Conservation (phyloP, 805 yeast genomes). For the Cyberlindnera suaveolens region DNA sequence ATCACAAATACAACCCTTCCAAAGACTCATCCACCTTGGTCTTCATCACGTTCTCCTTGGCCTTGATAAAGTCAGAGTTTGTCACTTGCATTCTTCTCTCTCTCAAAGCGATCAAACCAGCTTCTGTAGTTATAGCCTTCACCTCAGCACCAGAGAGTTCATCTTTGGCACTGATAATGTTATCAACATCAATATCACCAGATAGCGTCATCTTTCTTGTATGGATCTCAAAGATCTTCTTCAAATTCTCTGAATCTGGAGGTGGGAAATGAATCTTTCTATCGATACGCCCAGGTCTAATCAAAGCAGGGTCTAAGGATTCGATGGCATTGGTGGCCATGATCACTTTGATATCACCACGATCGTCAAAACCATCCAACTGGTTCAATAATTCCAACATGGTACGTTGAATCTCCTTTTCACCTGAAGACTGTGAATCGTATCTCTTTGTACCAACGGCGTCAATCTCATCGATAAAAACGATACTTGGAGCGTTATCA, state of each 20-base stretch:
- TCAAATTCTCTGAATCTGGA: constrained; percentile 88
- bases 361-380: constrained; percentile 93
- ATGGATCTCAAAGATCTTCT: constrained; percentile 87
- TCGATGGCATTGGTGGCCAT: constrained; percentile 98
- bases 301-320: constrained; percentile 89
- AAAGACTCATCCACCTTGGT: constrained; percentile 94
- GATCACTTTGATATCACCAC: constrained; percentile 95
- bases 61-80: constrained; percentile 87
- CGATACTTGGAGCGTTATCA: constrained; percentile 97
- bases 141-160: constrained; percentile 97
- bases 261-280: constrained; percentile 93
- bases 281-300: constrained; percentile 96
- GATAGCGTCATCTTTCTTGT: constrained; percentile 90
- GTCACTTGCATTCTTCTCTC: constrained; percentile 98
- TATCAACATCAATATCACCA: constrained; percentile 83
- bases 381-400: constrained; percentile 95
- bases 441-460: constrained; percentile 99
- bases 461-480: constrained; percentile 96
- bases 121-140: constrained; percentile 96
- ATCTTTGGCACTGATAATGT: constrained; percentile 83
- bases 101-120: constrained; percentile 90
- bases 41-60: constrained; percentile 92
- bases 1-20: constrained; percentile 70
- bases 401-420: constrained; percentile 94
- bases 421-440: constrained; percentile 87